phyloP scores from a whole-genome alignment of 1,139 yeast genomes.

The Yamadazyma sp. region DNA sequence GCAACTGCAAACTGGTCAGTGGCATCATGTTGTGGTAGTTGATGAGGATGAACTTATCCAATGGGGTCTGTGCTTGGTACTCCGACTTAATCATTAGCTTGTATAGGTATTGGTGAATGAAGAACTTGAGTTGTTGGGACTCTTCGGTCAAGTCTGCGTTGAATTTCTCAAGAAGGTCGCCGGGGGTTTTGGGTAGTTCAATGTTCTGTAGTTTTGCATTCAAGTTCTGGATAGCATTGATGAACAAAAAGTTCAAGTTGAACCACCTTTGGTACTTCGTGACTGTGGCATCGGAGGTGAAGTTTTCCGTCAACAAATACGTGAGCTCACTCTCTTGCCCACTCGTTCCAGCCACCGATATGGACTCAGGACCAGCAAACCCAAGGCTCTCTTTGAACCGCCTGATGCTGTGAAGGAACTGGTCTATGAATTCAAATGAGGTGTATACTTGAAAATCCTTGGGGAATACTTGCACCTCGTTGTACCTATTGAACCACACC shows the following conservation, averaged over 20 bases:
- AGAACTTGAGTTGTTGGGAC: slow-evolving; percentile 16
- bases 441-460: slow-evolving; percentile 15
- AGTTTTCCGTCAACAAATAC: slow-evolving; percentile 19
- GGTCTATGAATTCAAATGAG: slow-evolving; percentile 14
- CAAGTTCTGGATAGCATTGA: slow-evolving; percentile 17
- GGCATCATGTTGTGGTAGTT: slow-evolving; percentile 15
- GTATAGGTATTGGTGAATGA: slow-evolving; percentile 19
- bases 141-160: slow-evolving; percentile 13
- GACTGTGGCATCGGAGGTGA: slow-evolving; percentile 22
- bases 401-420: slow-evolving; percentile 20
- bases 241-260: slow-evolving; percentile 25
- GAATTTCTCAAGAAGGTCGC: slow-evolving; percentile 5
- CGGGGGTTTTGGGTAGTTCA: slow-evolving; percentile 2
- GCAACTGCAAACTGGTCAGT: slow-evolving; percentile 27
- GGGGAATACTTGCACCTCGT: slow-evolving; percentile 23
- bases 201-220: slow-evolving; percentile 9
- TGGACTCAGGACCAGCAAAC: not conserved
- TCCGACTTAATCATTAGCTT: slow-evolving; percentile 14
- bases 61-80: slow-evolving; percentile 13
- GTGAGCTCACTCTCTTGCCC: slow-evolving; percentile 8
- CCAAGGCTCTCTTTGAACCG: slow-evolving; percentile 16
- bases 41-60: slow-evolving; percentile 30
- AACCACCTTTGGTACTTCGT: slow-evolving; percentile 26
- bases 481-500: slow-evolving; percentile 15
- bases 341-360: not conserved